Evolutionary conservation across 305 asterid genomes (phyloP).

Genomic region (Fraxinus velutina): DNA sequence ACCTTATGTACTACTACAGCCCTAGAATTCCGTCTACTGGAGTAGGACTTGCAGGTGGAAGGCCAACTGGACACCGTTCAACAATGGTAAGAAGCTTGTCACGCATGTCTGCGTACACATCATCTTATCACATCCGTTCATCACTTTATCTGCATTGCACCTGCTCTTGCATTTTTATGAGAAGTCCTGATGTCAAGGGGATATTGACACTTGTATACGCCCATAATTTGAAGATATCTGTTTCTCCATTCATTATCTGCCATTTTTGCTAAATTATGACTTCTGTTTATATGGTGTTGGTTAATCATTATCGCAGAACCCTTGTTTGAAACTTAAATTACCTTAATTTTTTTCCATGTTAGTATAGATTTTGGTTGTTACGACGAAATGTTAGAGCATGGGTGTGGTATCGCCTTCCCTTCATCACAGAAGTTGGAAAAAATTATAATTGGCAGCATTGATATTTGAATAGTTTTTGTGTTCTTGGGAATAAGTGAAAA

Average conservation of each 20-base stretch:
- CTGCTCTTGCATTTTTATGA: background rate
- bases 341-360: background rate
- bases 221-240: background rate
- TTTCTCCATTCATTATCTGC: background rate
- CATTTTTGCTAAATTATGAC: background rate
- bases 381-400: background rate
- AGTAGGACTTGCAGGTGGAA: slow-evolving; percentile 39
- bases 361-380: background rate
- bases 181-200: background rate
- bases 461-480: background rate
- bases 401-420: background rate
- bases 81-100: slow-evolving; percentile 30
- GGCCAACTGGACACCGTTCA: slow-evolving; percentile 32
- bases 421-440: background rate
- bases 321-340: background rate
- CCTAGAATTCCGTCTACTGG: slow-evolving; percentile 36
- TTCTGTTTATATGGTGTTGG: background rate
- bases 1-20: slow-evolving; percentile 35
- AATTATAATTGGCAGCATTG: background rate
- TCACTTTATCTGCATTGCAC: background rate
- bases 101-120: background rate
- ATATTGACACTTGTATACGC: background rate
- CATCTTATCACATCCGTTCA: background rate
- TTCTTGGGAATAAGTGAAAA: background rate
- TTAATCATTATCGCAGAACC: background rate